phyloP scores from a whole-genome alignment of 345 rosid species.

The Corymbia maculata region DNA sequence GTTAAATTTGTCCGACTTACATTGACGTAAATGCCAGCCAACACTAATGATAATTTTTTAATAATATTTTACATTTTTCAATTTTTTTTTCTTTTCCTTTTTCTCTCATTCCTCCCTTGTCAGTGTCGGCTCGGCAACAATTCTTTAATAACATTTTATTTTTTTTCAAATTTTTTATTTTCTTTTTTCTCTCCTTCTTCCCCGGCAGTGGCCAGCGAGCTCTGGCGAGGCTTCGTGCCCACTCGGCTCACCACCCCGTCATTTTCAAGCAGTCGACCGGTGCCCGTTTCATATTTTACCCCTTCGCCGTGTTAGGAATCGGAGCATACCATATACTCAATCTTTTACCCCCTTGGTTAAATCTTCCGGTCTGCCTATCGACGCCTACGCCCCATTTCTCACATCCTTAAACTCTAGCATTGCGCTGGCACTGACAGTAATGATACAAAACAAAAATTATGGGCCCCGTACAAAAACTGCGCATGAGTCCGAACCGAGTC shows the following conservation, averaged over 20 bases:
- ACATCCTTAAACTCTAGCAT: not conserved
- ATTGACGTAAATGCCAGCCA: no score
- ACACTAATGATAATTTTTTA: no score
- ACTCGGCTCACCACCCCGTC: rapidly evolving
- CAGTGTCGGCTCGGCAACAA: no score
- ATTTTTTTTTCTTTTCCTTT: no score
- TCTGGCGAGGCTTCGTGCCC: not conserved
- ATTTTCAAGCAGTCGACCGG: rapidly evolving
- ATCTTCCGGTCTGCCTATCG: not conserved
- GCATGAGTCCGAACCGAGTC: not conserved
- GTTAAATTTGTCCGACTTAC: no score
- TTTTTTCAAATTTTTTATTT: no score
- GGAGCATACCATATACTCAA: not conserved
- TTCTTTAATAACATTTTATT: no score
- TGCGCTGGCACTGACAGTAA: not conserved
- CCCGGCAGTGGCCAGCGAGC: no score
- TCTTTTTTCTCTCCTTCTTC: no score
- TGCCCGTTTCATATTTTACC: not conserved
- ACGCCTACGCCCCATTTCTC: not conserved
- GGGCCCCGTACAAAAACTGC: not conserved
- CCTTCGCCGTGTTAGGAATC: not conserved
- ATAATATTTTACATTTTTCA: no score
- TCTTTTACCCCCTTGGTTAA: not conserved
- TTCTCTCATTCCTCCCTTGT: no score
- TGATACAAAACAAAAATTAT: not conserved